Percentiles rank a stretch among this genome's conserved stretches.
Evolutionary conservation across 2,329 filamentous ascomycete genomes (phyloP).

Genomic region (Talaromyces sp.): DNA sequence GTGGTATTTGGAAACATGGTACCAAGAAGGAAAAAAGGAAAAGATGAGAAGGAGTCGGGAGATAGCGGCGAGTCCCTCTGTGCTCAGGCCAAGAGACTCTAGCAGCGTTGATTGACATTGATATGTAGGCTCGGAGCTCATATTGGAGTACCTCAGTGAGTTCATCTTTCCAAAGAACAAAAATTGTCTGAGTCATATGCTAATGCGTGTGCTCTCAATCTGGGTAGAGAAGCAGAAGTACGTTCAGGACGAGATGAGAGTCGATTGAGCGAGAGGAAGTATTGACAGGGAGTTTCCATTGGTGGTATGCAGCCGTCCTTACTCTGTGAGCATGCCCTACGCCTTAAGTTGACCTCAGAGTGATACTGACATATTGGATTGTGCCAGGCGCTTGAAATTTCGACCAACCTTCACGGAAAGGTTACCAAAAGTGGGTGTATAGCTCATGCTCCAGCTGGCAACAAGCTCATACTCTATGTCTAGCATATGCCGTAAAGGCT

Average conservation of each 20-base stretch:
- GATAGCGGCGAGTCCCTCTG: constrained; percentile 30
- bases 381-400: constrained; percentile 54
- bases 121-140: constrained; percentile 38
- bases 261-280: not conserved
- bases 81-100: not conserved
- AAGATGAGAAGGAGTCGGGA: constrained; percentile 29
- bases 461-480: not conserved
- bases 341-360: not conserved
- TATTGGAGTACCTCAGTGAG: constrained; percentile 52
- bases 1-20: constrained; percentile 30
- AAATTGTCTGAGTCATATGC: not conserved
- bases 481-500: constrained; percentile 56
- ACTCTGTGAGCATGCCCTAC: constrained; percentile 42
- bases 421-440: constrained; percentile 50
- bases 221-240: constrained; percentile 18
- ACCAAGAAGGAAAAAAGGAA: constrained; percentile 39
- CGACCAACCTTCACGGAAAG: constrained; percentile 58
- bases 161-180: constrained; percentile 15
- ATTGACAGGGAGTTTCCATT: not conserved
- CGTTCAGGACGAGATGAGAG: not conserved
- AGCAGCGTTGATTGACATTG: not conserved
- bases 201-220: not conserved
- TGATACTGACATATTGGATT: constrained; percentile 2
- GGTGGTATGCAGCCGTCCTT: constrained; percentile 45
- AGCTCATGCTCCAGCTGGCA: not conserved